phyloP scores from a whole-genome alignment of 345 rosid genomes.

The Laguncularia racemosa region DNA sequence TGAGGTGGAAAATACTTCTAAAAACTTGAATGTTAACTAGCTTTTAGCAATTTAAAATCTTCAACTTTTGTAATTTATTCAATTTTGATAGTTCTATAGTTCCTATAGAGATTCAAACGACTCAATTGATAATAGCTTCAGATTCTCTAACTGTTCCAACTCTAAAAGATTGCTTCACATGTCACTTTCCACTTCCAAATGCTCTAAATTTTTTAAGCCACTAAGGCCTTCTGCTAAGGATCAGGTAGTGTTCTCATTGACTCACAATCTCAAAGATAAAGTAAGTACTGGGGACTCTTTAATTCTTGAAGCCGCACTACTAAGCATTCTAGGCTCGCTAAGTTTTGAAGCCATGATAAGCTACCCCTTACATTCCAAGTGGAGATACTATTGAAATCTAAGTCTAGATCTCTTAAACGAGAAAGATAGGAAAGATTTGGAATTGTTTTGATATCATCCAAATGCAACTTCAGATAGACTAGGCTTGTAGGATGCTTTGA shows the following conservation, averaged over 20 bases:
- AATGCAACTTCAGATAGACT: neutral
- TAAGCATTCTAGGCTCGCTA: neutral
- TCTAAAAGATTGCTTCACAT: neutral
- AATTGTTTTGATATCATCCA: neutral
- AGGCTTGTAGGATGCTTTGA: neutral
- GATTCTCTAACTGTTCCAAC: neutral
- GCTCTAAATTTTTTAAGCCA: neutral
- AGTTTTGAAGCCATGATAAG: neutral
- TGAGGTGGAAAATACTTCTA: no score
- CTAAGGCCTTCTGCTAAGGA: constrained; percentile 1
- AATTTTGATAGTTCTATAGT: neutral
- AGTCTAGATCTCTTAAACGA: neutral
- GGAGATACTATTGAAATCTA: neutral
- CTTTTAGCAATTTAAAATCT: neutral
- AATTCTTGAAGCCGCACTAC: neutral
- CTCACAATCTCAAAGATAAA: neutral
- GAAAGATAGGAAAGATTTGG: neutral
- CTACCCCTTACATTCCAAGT: no score
- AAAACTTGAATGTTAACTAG: neutral
- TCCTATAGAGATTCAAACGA: neutral
- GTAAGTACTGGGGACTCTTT: neutral
- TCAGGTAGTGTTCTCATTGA: neutral
- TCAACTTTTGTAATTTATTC: neutral
- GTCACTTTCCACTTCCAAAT: neutral
- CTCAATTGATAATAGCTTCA: neutral